These are phyloP conservation scores for Effrenium voratum DNA, from an alignment of 73 alveolate species.

Conservation along the genomic window DNA sequence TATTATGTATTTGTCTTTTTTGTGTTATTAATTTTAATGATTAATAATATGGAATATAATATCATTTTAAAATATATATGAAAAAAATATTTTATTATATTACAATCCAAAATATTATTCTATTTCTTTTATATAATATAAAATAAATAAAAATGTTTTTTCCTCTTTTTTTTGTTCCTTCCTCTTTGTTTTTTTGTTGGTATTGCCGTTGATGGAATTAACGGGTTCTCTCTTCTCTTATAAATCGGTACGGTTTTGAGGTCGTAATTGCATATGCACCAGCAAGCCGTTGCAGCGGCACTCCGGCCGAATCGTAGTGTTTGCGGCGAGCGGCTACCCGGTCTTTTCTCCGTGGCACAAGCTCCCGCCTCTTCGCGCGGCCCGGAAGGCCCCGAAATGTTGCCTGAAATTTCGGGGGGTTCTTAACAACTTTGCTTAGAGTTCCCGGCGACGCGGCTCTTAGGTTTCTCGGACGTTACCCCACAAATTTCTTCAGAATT, in stretches of 20 bases:
- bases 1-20: background rate
- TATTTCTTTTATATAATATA: no score
- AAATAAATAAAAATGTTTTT: background rate
- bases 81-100: no score
- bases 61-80: background rate
- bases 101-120: background rate
- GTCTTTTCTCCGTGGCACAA: no score
- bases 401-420: no score
- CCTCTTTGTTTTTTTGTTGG: background rate
- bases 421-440: no score
- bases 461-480: no score
- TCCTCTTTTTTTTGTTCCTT: background rate
- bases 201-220: background rate
- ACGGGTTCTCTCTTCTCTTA: background rate
- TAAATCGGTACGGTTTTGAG: background rate
- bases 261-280: background rate
- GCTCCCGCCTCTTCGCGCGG: no score
- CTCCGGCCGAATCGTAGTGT: background rate
- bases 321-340: background rate
- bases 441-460: no score
- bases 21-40: background rate
- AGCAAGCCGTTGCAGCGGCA: background rate
- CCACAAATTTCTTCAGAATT: no score
- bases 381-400: no score
- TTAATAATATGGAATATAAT: background rate